phyloP scores from a whole-genome alignment of 1,284 basidiomycete species.

The Quambalaria eucalypti region DNA sequence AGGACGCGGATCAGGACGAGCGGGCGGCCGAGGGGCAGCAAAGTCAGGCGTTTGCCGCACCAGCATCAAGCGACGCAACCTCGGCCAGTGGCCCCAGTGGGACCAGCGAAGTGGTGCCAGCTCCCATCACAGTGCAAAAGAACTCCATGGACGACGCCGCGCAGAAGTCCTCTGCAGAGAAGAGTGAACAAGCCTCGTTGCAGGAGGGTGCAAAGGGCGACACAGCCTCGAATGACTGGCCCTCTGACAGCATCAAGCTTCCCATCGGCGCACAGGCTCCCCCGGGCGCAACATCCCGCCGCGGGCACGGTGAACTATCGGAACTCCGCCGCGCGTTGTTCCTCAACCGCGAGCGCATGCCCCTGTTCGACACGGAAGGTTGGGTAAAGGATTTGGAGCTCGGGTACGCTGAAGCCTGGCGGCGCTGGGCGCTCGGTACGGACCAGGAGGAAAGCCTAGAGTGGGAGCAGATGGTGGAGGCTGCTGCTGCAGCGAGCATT shows the following conservation, averaged over 20 bases:
- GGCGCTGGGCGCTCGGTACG: conserved; percentile 55
- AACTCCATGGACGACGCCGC: too few species aligned
- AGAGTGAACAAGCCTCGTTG: too few species aligned
- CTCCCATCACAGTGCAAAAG: not conserved
- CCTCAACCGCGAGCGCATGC: conserved; percentile 52
- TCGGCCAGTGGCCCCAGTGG: not conserved
- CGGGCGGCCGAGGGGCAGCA: not conserved
- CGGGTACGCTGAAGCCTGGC: conserved; percentile 54
- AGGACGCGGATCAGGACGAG: not conserved
- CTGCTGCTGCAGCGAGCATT: too few species aligned
- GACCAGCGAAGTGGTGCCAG: too few species aligned
- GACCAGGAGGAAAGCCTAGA: conserved; percentile 51
- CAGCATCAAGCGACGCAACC: not conserved
- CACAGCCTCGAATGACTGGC: conserved; percentile 7
- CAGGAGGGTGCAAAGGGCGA: conserved; percentile 3
- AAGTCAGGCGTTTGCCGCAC: not conserved
- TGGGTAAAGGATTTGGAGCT: conserved; percentile 57
- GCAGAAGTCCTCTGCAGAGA: too few species aligned
- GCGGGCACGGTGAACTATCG: conserved; percentile 14
- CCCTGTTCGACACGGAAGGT: conserved; percentile 56
- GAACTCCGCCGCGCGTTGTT: conserved; percentile 48
- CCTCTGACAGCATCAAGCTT: conserved; percentile 12
- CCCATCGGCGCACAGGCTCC: conserved; percentile 11
- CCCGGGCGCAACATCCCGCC: conserved; percentile 17
- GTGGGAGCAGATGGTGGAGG: too few species aligned